A percentile compares a stretch with the other conserved stretches of the same genome.
phyloP scores from a whole-genome alignment of 768 basidiomycete species.

The Tephrocybe sp. region DNA sequence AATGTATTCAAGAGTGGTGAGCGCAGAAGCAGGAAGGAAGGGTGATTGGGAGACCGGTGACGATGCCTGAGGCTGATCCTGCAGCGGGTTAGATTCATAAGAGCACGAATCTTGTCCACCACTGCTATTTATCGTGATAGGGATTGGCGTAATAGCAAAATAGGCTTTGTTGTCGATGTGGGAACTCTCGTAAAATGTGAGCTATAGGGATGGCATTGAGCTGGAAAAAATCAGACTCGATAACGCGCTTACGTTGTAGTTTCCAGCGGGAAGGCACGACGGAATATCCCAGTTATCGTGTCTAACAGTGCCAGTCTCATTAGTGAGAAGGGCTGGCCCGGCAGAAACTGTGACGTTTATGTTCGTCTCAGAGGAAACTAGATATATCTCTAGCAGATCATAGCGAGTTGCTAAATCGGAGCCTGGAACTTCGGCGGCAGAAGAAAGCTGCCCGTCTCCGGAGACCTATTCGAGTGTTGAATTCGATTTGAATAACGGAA shows the following conservation, averaged over 20 bases:
- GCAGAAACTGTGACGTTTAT: slow-evolving; percentile 40
- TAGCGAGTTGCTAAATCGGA: slow-evolving; percentile 36
- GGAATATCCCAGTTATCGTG: slow-evolving; percentile 40
- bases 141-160: slow-evolving; percentile 42
- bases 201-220: slow-evolving; percentile 23
- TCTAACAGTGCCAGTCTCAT: slow-evolving; percentile 42
- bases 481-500: too few relatives aligned
- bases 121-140: slow-evolving; percentile 33
- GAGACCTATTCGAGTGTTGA: slow-evolving; percentile 28
- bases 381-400: slow-evolving; percentile 40
- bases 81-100: slow-evolving; percentile 20
- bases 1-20: slow-evolving; percentile 21
- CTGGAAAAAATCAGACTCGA: not conserved
- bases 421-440: slow-evolving; percentile 30
- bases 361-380: slow-evolving; percentile 38
- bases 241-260: slow-evolving; percentile 39
- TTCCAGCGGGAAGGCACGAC: slow-evolving; percentile 36
- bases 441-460: slow-evolving; percentile 43
- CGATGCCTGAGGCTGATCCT: slow-evolving; percentile 34
- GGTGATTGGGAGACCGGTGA: slow-evolving; percentile 31
- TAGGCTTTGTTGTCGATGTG: slow-evolving; percentile 29
- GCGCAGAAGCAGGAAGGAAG: slow-evolving; percentile 21
- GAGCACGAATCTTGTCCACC: slow-evolving; percentile 22
- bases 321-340: slow-evolving; percentile 33
- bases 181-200: slow-evolving; percentile 47